Evolutionary conservation across 345 rosid genomes (phyloP).

Genomic region (Camelina sativa): DNA sequence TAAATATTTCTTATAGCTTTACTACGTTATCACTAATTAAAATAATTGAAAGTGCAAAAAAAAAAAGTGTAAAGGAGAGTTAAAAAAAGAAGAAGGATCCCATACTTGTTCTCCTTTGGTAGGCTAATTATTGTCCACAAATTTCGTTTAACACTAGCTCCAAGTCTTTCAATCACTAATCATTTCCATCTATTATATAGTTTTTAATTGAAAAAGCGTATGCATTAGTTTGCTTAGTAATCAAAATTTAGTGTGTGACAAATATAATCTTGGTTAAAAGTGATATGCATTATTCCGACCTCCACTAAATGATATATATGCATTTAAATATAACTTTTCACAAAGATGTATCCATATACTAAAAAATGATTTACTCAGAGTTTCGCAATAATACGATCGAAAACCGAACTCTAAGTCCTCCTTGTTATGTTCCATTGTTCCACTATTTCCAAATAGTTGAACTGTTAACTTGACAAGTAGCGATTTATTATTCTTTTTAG

Average conservation of each 20-base stretch:
- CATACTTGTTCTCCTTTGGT: slow-evolving; percentile 32
- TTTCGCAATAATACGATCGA: not conserved
- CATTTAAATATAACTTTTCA: not conserved
- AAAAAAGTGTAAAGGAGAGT: slow-evolving; percentile 8
- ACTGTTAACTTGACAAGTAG: slow-evolving; percentile 4
- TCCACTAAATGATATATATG: slow-evolving; percentile 30
- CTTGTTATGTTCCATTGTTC: slow-evolving; percentile 3
- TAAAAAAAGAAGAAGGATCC: slow-evolving; percentile 32
- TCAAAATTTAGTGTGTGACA: slow-evolving; percentile 20
- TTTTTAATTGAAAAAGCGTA: slow-evolving; percentile 8
- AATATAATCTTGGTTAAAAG: slow-evolving; percentile 27
- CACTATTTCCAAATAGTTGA: not conserved
- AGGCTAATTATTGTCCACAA: slow-evolving; percentile 41
- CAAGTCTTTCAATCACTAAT: slow-evolving; percentile 27
- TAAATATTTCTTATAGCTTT: slow-evolving; percentile 34
- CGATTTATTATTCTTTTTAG: not conserved
- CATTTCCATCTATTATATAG: not conserved
- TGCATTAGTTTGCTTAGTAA: slow-evolving; percentile 19
- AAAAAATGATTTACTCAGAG: not conserved
- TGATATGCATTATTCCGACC: slow-evolving; percentile 24
- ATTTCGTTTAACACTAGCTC: slow-evolving; percentile 23
- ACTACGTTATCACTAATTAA: slow-evolving; percentile 34
- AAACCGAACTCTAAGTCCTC: not conserved
- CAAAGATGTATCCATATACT: not conserved
- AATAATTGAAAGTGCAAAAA: slow-evolving; percentile 30